phyloP scores from a whole-genome alignment of 352 stramenopile species.

The Pythium chondricola region DNA sequence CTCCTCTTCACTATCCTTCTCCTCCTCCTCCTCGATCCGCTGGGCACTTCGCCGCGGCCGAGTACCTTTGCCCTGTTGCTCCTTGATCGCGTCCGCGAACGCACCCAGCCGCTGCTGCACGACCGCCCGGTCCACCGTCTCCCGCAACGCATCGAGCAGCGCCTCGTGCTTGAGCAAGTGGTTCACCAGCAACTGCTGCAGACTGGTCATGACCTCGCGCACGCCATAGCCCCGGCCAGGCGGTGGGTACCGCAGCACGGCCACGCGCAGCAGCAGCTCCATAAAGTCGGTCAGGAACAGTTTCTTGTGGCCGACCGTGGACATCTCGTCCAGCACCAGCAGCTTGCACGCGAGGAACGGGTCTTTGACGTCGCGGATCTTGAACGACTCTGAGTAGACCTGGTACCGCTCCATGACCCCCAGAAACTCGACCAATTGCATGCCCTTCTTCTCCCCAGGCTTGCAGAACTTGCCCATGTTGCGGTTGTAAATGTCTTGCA shows the following conservation, averaged over 20 bases:
- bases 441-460: conserved; percentile 68
- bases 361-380: conserved; percentile 59
- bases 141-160: conserved; percentile 48
- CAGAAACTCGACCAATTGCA: conserved; percentile 68
- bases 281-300: conserved; percentile 75
- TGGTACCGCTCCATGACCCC: conserved; percentile 55
- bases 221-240: conserved; percentile 23
- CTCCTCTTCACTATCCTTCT: conserved; percentile 1
- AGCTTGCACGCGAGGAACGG: conserved; percentile 69
- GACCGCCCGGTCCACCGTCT: conserved; percentile 47
- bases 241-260: conserved; percentile 52
- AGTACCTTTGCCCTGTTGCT: conserved; percentile 11
- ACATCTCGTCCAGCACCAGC: conserved; percentile 71
- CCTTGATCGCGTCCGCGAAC: conserved; percentile 50
- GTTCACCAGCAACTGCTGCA: conserved; percentile 55
- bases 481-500: conserved; percentile 68
- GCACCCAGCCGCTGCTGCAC: conserved; percentile 54
- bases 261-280: conserved; percentile 61
- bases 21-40: neutral
- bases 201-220: conserved; percentile 37
- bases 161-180: conserved; percentile 68
- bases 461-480: conserved; percentile 75
- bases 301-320: conserved; percentile 60
- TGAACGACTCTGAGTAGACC: conserved; percentile 58
- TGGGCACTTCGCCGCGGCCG: neutral